phyloP scores from a whole-genome alignment of 305 asterid species.

The Fraxinus greggii region DNA sequence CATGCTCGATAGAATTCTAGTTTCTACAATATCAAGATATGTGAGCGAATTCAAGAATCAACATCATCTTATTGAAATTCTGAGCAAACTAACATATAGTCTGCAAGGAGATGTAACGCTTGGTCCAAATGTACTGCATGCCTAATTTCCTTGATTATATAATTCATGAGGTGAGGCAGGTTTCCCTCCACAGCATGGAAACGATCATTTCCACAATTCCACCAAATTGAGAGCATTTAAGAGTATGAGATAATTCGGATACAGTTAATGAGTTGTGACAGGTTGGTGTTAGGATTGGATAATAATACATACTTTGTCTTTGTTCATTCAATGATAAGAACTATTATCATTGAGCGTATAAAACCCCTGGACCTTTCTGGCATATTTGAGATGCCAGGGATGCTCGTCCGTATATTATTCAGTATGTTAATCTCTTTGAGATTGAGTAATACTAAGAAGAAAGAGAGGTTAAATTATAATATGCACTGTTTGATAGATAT shows the following conservation, averaged over 20 bases:
- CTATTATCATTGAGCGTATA: neutral
- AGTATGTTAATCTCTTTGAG: too few relatives aligned
- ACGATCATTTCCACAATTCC: slow-evolving; percentile 6
- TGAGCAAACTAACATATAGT: neutral
- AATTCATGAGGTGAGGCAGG: slow-evolving; percentile 6
- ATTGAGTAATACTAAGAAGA: too few relatives aligned
- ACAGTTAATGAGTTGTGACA: neutral
- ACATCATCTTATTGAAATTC: neutral
- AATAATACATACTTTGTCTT: neutral
- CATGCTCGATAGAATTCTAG: neutral
- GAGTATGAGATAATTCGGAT: neutral
- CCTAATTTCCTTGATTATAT: neutral
- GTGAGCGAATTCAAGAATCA: neutral
- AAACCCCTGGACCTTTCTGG: neutral
- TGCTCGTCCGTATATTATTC: neutral
- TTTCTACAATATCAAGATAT: neutral
- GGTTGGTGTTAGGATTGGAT: neutral
- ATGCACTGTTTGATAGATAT: too few relatives aligned
- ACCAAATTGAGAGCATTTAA: neutral
- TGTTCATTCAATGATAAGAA: neutral
- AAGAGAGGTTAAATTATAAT: too few relatives aligned
- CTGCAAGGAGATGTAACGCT: neutral
- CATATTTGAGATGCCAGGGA: neutral
- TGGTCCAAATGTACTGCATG: neutral
- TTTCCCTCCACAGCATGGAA: slow-evolving; percentile 22